Evolutionary conservation across 768 basidiomycete genomes (phyloP).

Genomic region (Dacryopinax primogenitus): DNA sequence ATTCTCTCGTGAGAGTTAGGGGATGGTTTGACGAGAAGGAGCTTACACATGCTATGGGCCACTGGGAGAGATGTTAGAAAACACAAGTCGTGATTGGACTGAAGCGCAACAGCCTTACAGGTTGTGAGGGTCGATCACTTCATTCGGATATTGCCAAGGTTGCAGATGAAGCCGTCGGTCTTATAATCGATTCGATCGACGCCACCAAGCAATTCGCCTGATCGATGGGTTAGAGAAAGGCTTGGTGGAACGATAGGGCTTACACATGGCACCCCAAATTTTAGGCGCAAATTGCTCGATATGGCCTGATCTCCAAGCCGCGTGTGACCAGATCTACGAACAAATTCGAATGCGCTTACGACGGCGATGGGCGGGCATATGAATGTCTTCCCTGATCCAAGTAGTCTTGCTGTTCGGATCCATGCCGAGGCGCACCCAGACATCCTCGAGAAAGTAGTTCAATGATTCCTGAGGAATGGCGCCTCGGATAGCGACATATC

Average conservation of each 20-base stretch:
- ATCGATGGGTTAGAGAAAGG: not conserved
- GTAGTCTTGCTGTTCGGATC: slow-evolving; percentile 43
- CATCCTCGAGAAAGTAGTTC: slow-evolving; percentile 36
- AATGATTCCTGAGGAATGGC: slow-evolving; percentile 44
- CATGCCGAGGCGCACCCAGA: slow-evolving; percentile 31
- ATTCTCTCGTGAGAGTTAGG: slow-evolving; percentile 27
- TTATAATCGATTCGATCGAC: slow-evolving; percentile 40
- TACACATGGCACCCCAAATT: slow-evolving; percentile 45
- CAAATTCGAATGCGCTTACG: slow-evolving; percentile 35
- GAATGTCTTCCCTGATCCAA: slow-evolving; percentile 38
- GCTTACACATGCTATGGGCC: slow-evolving; percentile 4
- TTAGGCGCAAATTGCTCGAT: not conserved
- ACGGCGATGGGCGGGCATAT: slow-evolving; percentile 43
- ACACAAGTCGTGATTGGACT: not conserved
- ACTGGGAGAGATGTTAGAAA: not conserved
- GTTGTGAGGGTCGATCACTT: slow-evolving; percentile 33
- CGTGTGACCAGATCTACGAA: slow-evolving; percentile 24
- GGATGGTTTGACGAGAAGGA: not conserved
- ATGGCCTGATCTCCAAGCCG: not conserved
- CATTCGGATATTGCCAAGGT: slow-evolving; percentile 34
- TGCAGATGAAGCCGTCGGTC: slow-evolving; percentile 49
- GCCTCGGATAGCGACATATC: slow-evolving; percentile 40
- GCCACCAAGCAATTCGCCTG: slow-evolving; percentile 42
- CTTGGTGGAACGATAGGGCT: not conserved
- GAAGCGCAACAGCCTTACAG: slow-evolving; percentile 20